Evolutionary conservation across 2,329 filamentous ascomycete species (phyloP), one percentile per base, ranked within the genome.

Genomic region (Pseudogymnoascus sp.): DNA sequence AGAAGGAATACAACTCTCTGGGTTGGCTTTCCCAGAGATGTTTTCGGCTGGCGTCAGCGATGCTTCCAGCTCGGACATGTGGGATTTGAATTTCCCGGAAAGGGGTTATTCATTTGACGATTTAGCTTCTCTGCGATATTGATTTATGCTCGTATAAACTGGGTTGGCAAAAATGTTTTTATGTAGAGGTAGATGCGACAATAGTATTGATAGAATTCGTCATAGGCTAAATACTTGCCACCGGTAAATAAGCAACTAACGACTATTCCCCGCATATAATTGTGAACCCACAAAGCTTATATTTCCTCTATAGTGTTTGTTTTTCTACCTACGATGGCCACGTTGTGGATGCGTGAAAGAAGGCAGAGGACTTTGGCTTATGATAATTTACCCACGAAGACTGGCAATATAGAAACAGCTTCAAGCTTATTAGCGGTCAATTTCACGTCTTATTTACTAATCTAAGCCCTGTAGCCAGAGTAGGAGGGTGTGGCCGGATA

Each of bases 41-140:
- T 54, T 54, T 14, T 54, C 47, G 47, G 47, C 47, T 54, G 47
- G 25, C n/a, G 47, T 54, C n/a, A 54, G 47, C n/a, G 25, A 54
- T 12, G 16, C 47, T 54, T 54, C 47, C n/a, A 54, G 47, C 47
- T 54, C 47, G 5, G 47, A 54, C 47, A 54, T 54, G 47, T 54
- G 47, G 47, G 47, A 32, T 32, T 54, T 54, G 47, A 54, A 54
- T 54, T 54, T 12, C 28, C 25, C 47, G n/a, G 47, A 54, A 11
- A 54, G 28, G 32, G 47, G 47, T 9, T 54, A 32, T 20, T 54
- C 47, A 54, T 54, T 54, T 54, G 47, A 54, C 28, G 47, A 54
- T 18, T 14, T 32, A 54, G 12, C n/a, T 54, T 32, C 25, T 25
- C 25, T 54, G n/a, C 47, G 28, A 32, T 54, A 54, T 32, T 54